Evolutionary conservation across 2,329 filamentous ascomycete species (phyloP).

Genomic region (Penicillium sp.): DNA sequence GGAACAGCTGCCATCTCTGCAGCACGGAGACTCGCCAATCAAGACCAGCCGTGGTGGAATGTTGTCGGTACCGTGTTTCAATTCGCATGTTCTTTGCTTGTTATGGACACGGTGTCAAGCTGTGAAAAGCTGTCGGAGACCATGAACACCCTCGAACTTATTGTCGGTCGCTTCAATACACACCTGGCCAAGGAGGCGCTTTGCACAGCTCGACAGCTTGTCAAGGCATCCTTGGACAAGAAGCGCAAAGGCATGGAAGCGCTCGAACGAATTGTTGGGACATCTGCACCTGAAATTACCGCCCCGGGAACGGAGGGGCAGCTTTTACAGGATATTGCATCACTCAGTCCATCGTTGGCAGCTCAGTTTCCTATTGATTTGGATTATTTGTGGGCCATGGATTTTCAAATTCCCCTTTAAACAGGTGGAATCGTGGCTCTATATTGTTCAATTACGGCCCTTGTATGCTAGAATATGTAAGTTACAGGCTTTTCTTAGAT

Average conservation of each 20-base stretch:
- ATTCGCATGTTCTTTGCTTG: slow-evolving; percentile 44
- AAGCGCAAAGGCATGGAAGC: slow-evolving; percentile 14
- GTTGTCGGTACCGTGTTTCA: slow-evolving; percentile 45
- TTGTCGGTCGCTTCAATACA: slow-evolving; percentile 36
- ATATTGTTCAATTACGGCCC: neutral
- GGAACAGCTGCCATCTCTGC: slow-evolving; percentile 37
- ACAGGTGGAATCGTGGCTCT: neutral
- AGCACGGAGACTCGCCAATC: slow-evolving; percentile 34
- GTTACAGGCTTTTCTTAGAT: slow-evolving; percentile 4
- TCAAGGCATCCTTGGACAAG: slow-evolving; percentile 14
- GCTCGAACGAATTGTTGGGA: slow-evolving; percentile 12
- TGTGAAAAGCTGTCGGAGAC: slow-evolving; percentile 36
- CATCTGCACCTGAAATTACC: neutral
- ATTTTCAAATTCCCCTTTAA: slow-evolving; percentile 9
- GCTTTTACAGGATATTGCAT: slow-evolving; percentile 1
- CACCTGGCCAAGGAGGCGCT: slow-evolving; percentile 19
- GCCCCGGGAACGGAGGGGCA: neutral
- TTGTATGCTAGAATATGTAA: neutral
- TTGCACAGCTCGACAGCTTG: slow-evolving; percentile 14
- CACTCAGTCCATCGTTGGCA: slow-evolving; percentile 4
- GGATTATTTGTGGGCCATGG: slow-evolving; percentile 14
- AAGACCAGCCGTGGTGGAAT: slow-evolving; percentile 46
- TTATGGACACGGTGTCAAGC: slow-evolving; percentile 41
- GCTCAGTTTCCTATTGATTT: slow-evolving; percentile 12
- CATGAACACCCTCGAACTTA: slow-evolving; percentile 40